Evolutionary conservation across 495 filamentous ascomycete genomes (phyloP).

Genomic region (Lichenothelia convexa): DNA sequence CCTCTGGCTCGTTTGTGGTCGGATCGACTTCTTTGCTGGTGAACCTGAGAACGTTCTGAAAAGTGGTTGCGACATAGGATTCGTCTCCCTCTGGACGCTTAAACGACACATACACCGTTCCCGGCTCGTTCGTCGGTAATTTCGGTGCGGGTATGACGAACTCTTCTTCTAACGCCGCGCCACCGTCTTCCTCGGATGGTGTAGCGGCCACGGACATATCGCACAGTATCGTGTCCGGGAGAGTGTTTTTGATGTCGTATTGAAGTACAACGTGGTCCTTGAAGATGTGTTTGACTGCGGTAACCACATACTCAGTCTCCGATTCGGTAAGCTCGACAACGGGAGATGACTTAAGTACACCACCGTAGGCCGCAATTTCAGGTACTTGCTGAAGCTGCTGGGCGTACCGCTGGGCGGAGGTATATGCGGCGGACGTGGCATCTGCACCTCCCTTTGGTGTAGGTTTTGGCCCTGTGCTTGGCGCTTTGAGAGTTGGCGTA

Average conservation of each 20-base stretch:
- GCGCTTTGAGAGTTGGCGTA: slow-evolving; percentile 87
- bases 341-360: slow-evolving; percentile 71
- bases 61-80: slow-evolving; percentile 53
- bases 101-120: slow-evolving; percentile 90
- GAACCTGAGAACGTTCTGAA: slow-evolving; percentile 90
- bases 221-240: slow-evolving; percentile 72
- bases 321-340: slow-evolving; percentile 85
- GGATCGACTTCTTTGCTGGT: slow-evolving; percentile 97
- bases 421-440: slow-evolving; percentile 40
- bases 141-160: slow-evolving; percentile 83
- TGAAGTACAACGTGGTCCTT: slow-evolving; percentile 91
- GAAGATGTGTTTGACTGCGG: slow-evolving; percentile 90
- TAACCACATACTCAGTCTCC: slow-evolving; percentile 94
- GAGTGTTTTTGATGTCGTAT: slow-evolving; percentile 95
- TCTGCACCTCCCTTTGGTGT: slow-evolving; percentile 51
- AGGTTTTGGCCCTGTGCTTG: slow-evolving; percentile 65
- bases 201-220: slow-evolving; percentile 81
- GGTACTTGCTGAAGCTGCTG: slow-evolving; percentile 75
- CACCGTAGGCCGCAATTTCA: slow-evolving; percentile 75
- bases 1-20: slow-evolving; percentile 81
- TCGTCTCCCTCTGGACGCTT: slow-evolving; percentile 57
- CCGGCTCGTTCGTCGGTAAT: slow-evolving; percentile 62
- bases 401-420: slow-evolving; percentile 68
- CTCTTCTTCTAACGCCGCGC: slow-evolving; percentile 55
- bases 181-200: slow-evolving; percentile 65